Base-by-base conservation (phyloP, 2,329 filamentous ascomycete species). In the Sporothrix pseudoabietina region DNA sequence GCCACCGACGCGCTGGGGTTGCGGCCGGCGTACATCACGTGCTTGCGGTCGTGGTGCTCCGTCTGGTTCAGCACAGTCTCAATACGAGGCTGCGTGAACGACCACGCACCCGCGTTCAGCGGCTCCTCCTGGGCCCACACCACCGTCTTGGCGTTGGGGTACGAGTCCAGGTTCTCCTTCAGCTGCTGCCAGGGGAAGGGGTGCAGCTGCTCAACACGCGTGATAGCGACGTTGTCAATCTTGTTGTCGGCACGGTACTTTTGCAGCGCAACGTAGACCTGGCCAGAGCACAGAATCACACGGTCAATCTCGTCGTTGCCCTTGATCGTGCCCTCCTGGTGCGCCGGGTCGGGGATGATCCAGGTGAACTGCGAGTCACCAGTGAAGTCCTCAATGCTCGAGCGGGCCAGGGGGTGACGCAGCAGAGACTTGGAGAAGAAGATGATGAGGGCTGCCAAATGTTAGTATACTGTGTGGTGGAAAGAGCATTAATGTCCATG, bases 371-470 rank as follows among this genome's bases (percentile, higher is more conserved):
- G 93, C 16, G 94, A 94, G 72, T 97, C 91, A 71, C 91, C 94
- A 14, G 89, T 92, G 85, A 99, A 98, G 76, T 97, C 94, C 78
- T 97, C 93, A 79, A 98, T 91, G 79, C 89, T 85, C 69, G 95
- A 98, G 77, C 96, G 94, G 65, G 94, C 93, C 73, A 98, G 83
- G 69, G 96, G 96, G 83, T 99, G 96, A 79, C 96, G 94, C 77
- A 99, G 91, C 68, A 99, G 89, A 75, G 93, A 92, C 87, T 99
- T 99, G 79, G 94, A 97, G 89, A 99, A 99, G 91, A 99, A 99
- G 78, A 98, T 91, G 79, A 98, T 87, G 73, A 99, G 90, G 78
- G 96, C 93, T 95, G 79, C 22, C 4, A 5, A 7, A 59, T 57
- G 68, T 75, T 49, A 73, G 63, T 26, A 26, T 41, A 47, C 44